Evolutionary conservation across 1,284 basidiomycete genomes (phyloP).

Genomic region (Apiotrichum siamense): DNA sequence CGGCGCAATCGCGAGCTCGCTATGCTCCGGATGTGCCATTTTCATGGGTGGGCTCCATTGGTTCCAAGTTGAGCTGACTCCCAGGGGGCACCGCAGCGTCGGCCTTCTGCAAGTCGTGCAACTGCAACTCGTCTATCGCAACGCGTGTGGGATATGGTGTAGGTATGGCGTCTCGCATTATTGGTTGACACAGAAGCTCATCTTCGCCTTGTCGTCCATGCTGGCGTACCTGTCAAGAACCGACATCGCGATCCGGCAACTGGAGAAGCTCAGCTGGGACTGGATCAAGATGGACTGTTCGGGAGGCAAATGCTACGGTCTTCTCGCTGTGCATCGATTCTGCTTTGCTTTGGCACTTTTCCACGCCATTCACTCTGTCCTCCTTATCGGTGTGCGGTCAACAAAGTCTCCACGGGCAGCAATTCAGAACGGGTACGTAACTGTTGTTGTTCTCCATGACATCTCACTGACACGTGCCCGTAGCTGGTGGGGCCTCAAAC

Average conservation of each 20-base stretch:
- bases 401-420: constrained; percentile 86
- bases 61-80: not conserved
- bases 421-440: constrained; percentile 85
- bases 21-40: constrained; percentile 59
- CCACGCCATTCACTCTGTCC: constrained; percentile 71
- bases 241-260: constrained; percentile 73
- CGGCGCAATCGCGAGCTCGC: constrained; percentile 70
- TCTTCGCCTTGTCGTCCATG: constrained; percentile 93
- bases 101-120: constrained; percentile 97
- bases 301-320: constrained; percentile 89
- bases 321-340: constrained; percentile 95
- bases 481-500: constrained; percentile 98
- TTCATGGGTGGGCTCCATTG: constrained; percentile 49
- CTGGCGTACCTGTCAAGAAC: constrained; percentile 95
- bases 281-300: constrained; percentile 98
- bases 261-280: constrained; percentile 89
- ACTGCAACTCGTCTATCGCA: constrained; percentile 97
- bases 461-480: constrained; percentile 1
- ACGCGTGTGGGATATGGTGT: constrained; percentile 95
- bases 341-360: constrained; percentile 91
- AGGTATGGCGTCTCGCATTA: no score
- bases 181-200: no score
- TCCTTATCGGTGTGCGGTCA: constrained; percentile 79
- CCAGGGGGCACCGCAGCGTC: constrained; percentile 59
- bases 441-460: not conserved